These are phyloP conservation scores for Curvularia sp. DNA, from an alignment of 2,329 filamentous ascomycete species.

Conservation along the genomic window DNA sequence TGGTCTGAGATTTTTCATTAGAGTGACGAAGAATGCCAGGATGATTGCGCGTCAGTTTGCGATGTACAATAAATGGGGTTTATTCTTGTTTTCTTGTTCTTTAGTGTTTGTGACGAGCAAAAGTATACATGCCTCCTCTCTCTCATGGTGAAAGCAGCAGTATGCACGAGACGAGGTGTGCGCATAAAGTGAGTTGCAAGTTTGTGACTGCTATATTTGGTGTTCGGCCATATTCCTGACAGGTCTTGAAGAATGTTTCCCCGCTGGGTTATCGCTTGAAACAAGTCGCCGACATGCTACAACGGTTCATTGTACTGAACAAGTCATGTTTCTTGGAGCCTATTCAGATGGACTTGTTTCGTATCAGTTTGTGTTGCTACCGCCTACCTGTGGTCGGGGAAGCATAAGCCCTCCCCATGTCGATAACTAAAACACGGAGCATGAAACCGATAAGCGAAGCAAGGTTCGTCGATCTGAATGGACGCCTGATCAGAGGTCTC, in stretches of 20 bases:
- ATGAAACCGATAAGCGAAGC: conserved; percentile 17
- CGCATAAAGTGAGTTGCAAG: background rate
- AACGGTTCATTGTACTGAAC: background rate
- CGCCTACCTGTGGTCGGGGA: conserved; percentile 5
- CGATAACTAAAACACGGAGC: conserved; percentile 13
- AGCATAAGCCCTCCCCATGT: conserved; percentile 1
- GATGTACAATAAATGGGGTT: no score
- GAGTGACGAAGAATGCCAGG: no score
- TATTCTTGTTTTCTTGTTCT: no score
- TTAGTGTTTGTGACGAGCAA: no score
- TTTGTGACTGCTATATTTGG: background rate
- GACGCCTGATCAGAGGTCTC: background rate
- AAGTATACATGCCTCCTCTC: no score
- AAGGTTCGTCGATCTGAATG: conserved; percentile 9
- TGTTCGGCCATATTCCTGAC: background rate
- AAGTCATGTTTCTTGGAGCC: no score
- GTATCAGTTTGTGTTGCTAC: background rate
- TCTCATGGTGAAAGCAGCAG: no score
- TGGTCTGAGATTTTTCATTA: no score
- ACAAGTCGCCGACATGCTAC: background rate
- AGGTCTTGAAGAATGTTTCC: background rate
- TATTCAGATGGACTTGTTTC: background rate
- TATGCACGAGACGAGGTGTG: background rate
- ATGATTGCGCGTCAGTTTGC: no score
- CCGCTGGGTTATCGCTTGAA: background rate